Conservation (phyloP, 2,329 filamentous ascomycete genomes). For the Cordyceps militaris region DNA sequence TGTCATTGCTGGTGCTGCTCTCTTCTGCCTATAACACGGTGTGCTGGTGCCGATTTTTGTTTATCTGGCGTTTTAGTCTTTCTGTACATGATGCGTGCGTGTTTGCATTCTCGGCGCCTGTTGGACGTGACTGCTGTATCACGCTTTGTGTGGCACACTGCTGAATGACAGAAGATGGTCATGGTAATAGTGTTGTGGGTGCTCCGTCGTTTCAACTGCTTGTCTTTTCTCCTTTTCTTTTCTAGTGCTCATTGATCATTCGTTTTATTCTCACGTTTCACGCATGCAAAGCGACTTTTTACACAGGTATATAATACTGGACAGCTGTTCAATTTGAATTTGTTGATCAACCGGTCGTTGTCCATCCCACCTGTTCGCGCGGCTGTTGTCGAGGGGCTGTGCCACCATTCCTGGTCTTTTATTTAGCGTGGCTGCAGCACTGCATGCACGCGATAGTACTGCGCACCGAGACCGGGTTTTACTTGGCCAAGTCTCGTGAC, state of each 20-base stretch:
- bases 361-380: neutral
- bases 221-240: neutral
- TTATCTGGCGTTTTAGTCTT: neutral
- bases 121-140: neutral
- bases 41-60: neutral
- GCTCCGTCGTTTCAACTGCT: neutral
- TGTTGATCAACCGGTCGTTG: neutral
- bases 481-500: no score
- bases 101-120: neutral
- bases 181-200: slow-evolving; percentile 3
- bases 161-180: neutral
- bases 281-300: neutral
- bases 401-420: no score
- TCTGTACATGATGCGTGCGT: neutral
- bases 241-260: neutral
- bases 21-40: slow-evolving; percentile 28
- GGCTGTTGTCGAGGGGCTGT: neutral
- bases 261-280: neutral
- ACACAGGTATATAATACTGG: slow-evolving; percentile 3
- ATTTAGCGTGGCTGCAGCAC: no score
- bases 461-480: no score
- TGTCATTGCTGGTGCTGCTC: slow-evolving; percentile 28
- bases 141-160: neutral
- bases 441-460: no score
- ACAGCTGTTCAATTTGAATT: neutral